Evolutionary conservation across 345 rosid genomes (phyloP), one percentile per base, ranked within the genome.

Genomic region (Draba incana): DNA sequence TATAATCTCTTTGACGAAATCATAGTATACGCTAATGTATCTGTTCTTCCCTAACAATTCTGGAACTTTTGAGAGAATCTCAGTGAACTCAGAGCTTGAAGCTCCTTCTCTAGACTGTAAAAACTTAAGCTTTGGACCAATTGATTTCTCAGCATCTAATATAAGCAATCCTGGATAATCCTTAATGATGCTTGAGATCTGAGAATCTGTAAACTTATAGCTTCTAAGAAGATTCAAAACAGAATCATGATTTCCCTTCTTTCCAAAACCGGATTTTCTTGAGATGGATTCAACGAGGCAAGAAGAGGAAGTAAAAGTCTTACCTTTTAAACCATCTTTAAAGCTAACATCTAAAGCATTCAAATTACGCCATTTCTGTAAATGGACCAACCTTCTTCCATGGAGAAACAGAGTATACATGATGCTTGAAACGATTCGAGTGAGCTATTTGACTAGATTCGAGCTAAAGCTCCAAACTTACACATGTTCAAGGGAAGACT

Each of bases 41-140:
- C 0, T 9, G 2, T 33, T 68, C 10, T 24, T 16, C 5, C 13
- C 1, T 61, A 82, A 58, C 13, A 74, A 3, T 2, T 6, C 4
- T 6, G 85, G 76, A 53, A 27, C 47, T 10, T 4, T 10, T 3
- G 56, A 49, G 1, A 82, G 5, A 47, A 4, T 27, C 3, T 16
- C 51, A 46, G 59, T 47, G 13, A 63, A 8, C 1, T 4, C 42
- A 63, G 43, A 64, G 12, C 14, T 59, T 39, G 62, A 30, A 35
- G 39, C 66, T 61, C 43, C 66, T 20, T 20, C 20, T 61, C 48
- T 74, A 0, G 52, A 79, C 2, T 1, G 3, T 3, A 20, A 58
- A 68, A 49, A 10, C 45, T 13, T 2, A 8, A 76, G 51, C 56
- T 79, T 79, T 24, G 80, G 86, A 38, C 4, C 57, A 24, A 78